Evolutionary conservation across 116 monocot species (phyloP), one percentile per base, ranked within the genome.

Genomic region (Trichopus zeylanicus): DNA sequence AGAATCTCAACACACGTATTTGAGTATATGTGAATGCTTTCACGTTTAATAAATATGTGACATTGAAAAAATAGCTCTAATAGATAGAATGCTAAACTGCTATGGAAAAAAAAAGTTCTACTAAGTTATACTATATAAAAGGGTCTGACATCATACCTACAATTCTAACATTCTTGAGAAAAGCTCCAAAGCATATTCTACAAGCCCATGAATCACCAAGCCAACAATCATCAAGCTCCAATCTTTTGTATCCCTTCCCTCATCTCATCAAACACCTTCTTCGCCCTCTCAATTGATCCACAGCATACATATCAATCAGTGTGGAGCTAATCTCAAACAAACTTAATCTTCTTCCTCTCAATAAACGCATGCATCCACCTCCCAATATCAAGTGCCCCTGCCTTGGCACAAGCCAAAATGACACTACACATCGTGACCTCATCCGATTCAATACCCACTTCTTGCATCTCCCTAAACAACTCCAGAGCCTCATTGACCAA

Each of bases 361-460:
- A 92, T 69, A 61, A 84, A 87, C 1, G 73, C 75, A 72, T 92
- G 92, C 6, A 92, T 67, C 87, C 87, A 92, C 62, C 68, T 87
- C 53, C 92, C 92, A 60, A 92, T 69, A 61, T 81, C 78, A 73
- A 92, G 37, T 22, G 92, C 92, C 21, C 92, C 87, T 0, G 87
- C 81, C 61, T 78, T 92, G 5, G 92, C 87, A 29, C 84, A 87
- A 27, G 92, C 92, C 2, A 84, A 84, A 20, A 92, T 84, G 4
- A 92, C 84, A 38, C 92, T 84, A 25, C 87, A 87, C 92, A 92
- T 87, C 1, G 92, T 87, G 16, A 92, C 81, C 81, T 92, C 92
- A 72, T 92, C 92, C 19, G 87, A 87, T 25, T 22, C 32, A 12
- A 84, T 55, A 2, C 75, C 80, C 29, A 35, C 72, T 32, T 70